Base-by-base conservation (phyloP, 2,329 filamentous ascomycete species). In the Colletotrichum karsti region DNA sequence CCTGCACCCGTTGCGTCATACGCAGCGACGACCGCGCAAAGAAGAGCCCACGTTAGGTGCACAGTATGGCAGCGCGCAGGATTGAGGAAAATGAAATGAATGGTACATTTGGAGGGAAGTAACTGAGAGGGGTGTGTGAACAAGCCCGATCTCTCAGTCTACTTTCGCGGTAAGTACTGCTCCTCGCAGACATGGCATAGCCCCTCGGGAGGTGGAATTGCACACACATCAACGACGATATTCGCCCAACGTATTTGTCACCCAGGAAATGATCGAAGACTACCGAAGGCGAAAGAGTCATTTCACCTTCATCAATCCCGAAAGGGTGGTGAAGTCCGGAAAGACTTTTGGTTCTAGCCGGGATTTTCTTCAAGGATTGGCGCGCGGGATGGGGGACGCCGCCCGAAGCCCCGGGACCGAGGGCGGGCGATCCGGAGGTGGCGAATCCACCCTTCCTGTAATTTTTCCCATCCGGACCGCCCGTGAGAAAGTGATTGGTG, bases 401-500 rank as follows among this genome's bases (percentile, higher is more conserved):
- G n/a, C 39, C 39, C 55, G 37, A 46, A 58, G 28, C 20, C 24
- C 55, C 39, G 39, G 39, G 55, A 58, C 55, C 37, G 55, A 41
- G n/a, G n/a, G 55, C 41, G 55, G 55, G 41, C 46, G 41, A 58
- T 58, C 55, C 55, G 41, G 50, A 37, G 9, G 54, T 46, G 54
- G 54, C 54, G 54, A 57, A 57, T 57, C n/a, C n/a, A 20, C 15
- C 18, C 54, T n/a, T 48, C 37, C 15, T 18, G n/a, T n/a, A n/a
- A n/a, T n/a, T n/a, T n/a, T n/a, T n/a, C n/a, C n/a, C n/a, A 30
- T 28, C 22, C 46, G 46, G 24, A 24, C n/a, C 46, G 7, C 10
- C 24, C 48, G 48, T 15, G 10, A 26, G 30, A 12, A 7, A 7
- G 35, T 22, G 15, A 44, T 57, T 57, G 54, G 54, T 13, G n/a